Base-by-base conservation (phyloP, 495 filamentous ascomycete genomes). In the Penicillium malachiteum region DNA sequence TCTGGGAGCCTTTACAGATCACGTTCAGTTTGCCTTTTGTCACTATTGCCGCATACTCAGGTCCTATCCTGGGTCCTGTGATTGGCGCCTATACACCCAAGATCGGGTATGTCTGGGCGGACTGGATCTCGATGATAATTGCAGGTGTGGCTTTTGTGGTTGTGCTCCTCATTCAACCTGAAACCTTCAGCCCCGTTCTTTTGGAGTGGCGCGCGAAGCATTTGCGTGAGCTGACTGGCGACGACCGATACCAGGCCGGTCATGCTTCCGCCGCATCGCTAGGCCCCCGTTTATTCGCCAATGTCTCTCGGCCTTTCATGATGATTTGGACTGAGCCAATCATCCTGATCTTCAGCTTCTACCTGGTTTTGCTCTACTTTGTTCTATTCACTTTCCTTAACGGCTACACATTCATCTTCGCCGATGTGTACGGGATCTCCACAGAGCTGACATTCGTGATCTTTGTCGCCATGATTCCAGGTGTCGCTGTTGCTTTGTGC, bases 391-490 rank as follows among this genome's bases (percentile, higher is more conserved):
- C 78, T 6, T 86, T 86, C 63, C 66, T 84, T 9, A 74, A 78
- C 16, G 84, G 82, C 6, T 89, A 85, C 60, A 73, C 74, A 5
- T 81, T 78, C 64, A 78, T 88, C 52, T 89, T 85, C 61, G 66
- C 68, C 30, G 71, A 81, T 1, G 80, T 77, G 0, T 80, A 87
- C 53, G 72, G 71, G 10, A 72, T 83, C 37, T 72, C 68, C 0
- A 53, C 76, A 17, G 80, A 79, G 0, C 57, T 77, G 4, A 81
- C 78, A 0, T 80, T 78, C 26, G 66, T 84, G 10, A 71, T 69
- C 16, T 88, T 84, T 64, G 57, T 81, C 7, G 78, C 77, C 3
- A 84, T 88, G 49, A 72, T 72, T 0, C 58, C 82, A 16, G 84
- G 84, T 1, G 70, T 85, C 0, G 72, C 76, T 30, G 48, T 74